Percentiles rank a stretch among this genome's conserved stretches.
Evolutionary conservation across 2,329 filamentous ascomycete species (phyloP).

Genomic region (Phoma sp.): DNA sequence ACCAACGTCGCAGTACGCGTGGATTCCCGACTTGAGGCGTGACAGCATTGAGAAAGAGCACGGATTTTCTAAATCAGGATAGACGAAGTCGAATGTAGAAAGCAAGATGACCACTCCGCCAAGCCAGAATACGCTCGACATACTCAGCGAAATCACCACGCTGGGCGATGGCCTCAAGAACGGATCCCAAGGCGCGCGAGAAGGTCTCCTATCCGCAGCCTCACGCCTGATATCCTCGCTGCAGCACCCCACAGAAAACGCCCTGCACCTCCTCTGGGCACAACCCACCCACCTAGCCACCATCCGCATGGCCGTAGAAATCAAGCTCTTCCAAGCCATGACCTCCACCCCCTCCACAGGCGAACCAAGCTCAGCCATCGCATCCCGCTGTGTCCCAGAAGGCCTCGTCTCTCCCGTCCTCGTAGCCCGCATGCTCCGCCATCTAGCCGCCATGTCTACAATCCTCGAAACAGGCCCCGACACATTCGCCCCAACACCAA

Average conservation of each 20-base stretch:
- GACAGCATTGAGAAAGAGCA: conserved; percentile 3
- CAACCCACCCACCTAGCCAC: conserved; percentile 30
- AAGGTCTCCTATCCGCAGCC: conserved; percentile 28
- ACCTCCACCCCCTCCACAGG: conserved; percentile 15
- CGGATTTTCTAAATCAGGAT: background rate
- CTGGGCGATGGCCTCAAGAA: conserved; percentile 29
- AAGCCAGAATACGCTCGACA: conserved; percentile 23
- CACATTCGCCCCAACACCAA: conserved; percentile 27
- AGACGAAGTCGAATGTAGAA: background rate
- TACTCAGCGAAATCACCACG: conserved; percentile 28
- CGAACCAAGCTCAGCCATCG: conserved; percentile 22
- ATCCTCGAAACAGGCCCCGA: conserved; percentile 26
- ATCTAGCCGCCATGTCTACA: conserved; percentile 37
- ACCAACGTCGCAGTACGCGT: background rate
- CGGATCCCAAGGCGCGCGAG: conserved; percentile 23
- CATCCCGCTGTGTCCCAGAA: conserved; percentile 12
- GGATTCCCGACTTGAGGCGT: background rate
- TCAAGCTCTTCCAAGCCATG: conserved; percentile 35
- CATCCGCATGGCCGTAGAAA: conserved; percentile 30
- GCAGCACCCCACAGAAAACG: conserved; percentile 33
- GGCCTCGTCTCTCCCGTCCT: conserved; percentile 26
- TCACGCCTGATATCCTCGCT: conserved; percentile 34
- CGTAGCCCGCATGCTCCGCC: conserved; percentile 36
- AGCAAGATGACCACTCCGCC: background rate
- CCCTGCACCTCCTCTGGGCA: conserved; percentile 32